A percentile compares a stretch with the other conserved stretches of the same genome.
Conservation (phyloP, 495 filamentous ascomycete genomes). For the Chlorociboria aeruginascens region DNA sequence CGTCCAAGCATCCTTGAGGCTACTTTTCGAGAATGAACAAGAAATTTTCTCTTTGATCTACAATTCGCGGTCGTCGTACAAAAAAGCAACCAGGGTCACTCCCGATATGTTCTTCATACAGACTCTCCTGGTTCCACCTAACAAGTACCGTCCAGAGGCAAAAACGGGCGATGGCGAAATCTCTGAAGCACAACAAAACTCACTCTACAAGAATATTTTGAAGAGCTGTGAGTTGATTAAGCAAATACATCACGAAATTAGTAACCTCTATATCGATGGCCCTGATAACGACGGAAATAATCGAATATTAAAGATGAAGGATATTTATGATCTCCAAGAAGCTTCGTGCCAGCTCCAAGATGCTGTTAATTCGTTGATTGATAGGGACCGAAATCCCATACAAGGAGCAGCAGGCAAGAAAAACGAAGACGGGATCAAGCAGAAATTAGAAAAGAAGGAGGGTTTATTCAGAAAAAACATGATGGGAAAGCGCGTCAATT, state of each 20-base stretch:
- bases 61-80: conserved; percentile 49
- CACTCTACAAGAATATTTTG: conserved; percentile 68
- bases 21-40: conserved; percentile 77
- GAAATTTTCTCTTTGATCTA: conserved; percentile 76
- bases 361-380: conserved; percentile 78
- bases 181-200: conserved; percentile 77
- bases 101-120: conserved; percentile 92
- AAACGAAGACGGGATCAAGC: conserved; percentile 85
- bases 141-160: conserved; percentile 85
- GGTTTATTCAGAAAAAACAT: conserved; percentile 98
- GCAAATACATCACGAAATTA: conserved; percentile 63
- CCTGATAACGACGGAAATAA: conserved; percentile 22
- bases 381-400: conserved; percentile 71
- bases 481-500: conserved; percentile 99
- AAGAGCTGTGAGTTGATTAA: conserved; percentile 55
- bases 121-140: conserved; percentile 76
- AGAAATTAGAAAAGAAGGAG: conserved; percentile 97
- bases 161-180: conserved; percentile 63
- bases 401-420: conserved; percentile 57
- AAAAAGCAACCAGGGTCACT: conserved; percentile 36
- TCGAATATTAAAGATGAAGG: conserved; percentile 26
- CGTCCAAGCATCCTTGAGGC: conserved; percentile 58
- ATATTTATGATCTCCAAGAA: conserved; percentile 50
- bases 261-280: conserved; percentile 26
- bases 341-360: conserved; percentile 79